phyloP scores from a whole-genome alignment of 2,329 filamentous ascomycete species.

The Calycina herbarum region DNA sequence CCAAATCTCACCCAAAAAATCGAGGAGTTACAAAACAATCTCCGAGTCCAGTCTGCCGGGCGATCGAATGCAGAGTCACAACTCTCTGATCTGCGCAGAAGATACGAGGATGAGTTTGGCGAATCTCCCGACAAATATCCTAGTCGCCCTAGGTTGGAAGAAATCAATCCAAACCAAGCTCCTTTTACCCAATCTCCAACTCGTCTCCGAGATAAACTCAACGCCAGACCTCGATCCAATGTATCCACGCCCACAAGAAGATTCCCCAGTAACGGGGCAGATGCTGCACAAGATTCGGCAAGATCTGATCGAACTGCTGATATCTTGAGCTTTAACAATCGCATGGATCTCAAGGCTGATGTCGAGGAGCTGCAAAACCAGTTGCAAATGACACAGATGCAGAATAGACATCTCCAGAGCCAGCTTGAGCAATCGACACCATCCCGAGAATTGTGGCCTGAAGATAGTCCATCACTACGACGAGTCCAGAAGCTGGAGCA shows the following conservation, averaged over 20 bases:
- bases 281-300: conserved; percentile 65
- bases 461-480: conserved; percentile 76
- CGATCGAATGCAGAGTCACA: conserved; percentile 81
- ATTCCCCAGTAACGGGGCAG: conserved; percentile 59
- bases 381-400: conserved; percentile 90
- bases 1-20: conserved; percentile 86
- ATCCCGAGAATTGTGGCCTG: conserved; percentile 59
- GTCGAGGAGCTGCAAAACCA: conserved; percentile 92
- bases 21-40: conserved; percentile 83
- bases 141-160: conserved; percentile 76
- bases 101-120: conserved; percentile 69
- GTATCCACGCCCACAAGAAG: conserved; percentile 76
- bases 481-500: conserved; percentile 90
- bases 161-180: conserved; percentile 82
- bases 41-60: conserved; percentile 79
- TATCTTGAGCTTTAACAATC: conserved; percentile 78
- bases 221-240: conserved; percentile 65
- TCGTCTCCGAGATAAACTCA: conserved; percentile 58
- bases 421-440: conserved; percentile 74
- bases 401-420: conserved; percentile 87
- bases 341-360: conserved; percentile 88
- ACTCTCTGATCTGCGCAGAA: conserved; percentile 72
- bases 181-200: conserved; percentile 73
- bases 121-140: conserved; percentile 61
- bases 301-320: conserved; percentile 85